These are phyloP conservation scores for Neckera pumila DNA, from an alignment of 225 moss, liverwort and hornwort genomes.

Conservation along the genomic window DNA sequence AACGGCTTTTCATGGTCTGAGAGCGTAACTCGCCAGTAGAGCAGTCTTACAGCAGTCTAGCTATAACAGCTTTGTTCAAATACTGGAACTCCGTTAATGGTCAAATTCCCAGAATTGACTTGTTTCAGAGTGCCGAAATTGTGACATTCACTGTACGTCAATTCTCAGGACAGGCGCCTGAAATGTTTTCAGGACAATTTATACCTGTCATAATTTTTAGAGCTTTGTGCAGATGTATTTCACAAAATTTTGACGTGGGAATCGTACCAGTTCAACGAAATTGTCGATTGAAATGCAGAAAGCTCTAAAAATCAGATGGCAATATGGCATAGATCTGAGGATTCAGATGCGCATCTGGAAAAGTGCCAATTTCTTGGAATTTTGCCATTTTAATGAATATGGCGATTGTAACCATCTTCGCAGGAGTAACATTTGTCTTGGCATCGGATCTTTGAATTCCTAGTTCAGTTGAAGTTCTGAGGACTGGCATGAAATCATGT, in stretches of 20 bases:
- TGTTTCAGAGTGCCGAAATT: not conserved
- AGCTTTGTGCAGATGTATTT: not conserved
- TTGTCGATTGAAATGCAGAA: too few relatives aligned
- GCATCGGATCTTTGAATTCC: not conserved
- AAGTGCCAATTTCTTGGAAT: not conserved
- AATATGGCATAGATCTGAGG: not conserved
- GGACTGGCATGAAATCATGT: not conserved
- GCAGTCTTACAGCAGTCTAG: not conserved
- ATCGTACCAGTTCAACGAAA: not conserved
- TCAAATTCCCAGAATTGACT: not conserved
- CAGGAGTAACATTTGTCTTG: not conserved
- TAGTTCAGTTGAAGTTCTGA: not conserved
- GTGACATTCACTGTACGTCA: not conserved
- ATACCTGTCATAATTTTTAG: too few relatives aligned
- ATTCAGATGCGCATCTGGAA: not conserved
- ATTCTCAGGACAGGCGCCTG: not conserved
- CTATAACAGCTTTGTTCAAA: not conserved
- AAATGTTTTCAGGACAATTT: not conserved
- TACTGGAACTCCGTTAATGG: not conserved
- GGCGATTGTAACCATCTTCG: not conserved
- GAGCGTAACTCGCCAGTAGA: not conserved
- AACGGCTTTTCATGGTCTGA: not conserved
- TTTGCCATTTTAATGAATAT: not conserved
- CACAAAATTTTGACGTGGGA: not conserved
- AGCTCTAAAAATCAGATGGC: not conserved